A percentile compares a stretch with the other conserved stretches of the same genome.
Conservation (phyloP, 306 rosid species). For the Notholithocarpus densiflorus region DNA sequence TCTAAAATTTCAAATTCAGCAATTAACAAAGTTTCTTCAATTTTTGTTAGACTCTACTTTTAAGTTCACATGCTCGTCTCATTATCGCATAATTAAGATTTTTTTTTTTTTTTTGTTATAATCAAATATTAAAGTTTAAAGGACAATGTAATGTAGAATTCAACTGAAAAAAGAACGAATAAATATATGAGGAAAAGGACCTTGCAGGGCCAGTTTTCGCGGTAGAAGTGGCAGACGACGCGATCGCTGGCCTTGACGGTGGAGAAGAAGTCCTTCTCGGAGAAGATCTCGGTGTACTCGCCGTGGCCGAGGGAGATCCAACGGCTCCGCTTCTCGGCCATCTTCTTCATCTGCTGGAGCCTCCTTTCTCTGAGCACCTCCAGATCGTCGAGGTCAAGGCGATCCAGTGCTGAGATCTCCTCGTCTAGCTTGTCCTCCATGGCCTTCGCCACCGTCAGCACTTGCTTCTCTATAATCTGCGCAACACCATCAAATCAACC, state of each 20-base stretch:
- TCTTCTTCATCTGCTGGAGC: slow-evolving; percentile 93
- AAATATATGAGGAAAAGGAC: slow-evolving; percentile 18
- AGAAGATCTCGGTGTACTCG: slow-evolving; percentile 69
- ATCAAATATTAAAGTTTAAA: too few relatives aligned
- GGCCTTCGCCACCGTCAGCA: slow-evolving; percentile 79
- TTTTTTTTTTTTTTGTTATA: too few relatives aligned
- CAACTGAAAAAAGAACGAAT: too few relatives aligned
- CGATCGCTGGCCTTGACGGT: slow-evolving; percentile 96
- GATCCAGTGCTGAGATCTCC: slow-evolving; percentile 83
- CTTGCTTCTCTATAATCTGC: slow-evolving; percentile 72
- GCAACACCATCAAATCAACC: not conserved
- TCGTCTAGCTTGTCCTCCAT: slow-evolving; percentile 90
- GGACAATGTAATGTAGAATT: too few relatives aligned
- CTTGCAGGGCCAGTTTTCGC: slow-evolving; percentile 99
- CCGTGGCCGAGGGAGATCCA: slow-evolving; percentile 94
- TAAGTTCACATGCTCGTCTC: too few relatives aligned
- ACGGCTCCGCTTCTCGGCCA: slow-evolving; percentile 91
- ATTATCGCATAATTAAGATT: too few relatives aligned
- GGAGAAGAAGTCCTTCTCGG: slow-evolving; percentile 91
- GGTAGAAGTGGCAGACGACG: slow-evolving; percentile 95
- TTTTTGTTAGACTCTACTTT: too few relatives aligned
- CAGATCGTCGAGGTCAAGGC: slow-evolving; percentile 70
- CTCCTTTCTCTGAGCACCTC: slow-evolving; percentile 89
- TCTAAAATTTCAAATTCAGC: not conserved
- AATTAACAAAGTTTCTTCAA: not conserved